Evolutionary conservation across 768 basidiomycete species (phyloP).

Genomic region (Podaxis sp.): DNA sequence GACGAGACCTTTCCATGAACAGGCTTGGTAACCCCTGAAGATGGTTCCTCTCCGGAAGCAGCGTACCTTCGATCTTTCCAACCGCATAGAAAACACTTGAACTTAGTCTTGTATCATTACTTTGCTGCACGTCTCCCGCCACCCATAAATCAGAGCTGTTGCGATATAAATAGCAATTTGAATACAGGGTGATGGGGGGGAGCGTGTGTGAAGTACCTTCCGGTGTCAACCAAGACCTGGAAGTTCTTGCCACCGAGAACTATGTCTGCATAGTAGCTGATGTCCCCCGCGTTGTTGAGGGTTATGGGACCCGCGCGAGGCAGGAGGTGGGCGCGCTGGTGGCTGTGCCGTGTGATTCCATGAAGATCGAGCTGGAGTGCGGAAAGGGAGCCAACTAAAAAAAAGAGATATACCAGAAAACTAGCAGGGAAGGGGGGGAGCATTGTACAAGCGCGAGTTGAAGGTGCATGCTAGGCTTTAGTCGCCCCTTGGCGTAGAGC

Average conservation of each 20-base stretch:
- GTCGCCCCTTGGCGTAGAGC: background rate
- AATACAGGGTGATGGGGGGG: background rate
- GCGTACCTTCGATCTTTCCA: constrained; percentile 48
- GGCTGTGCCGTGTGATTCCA: background rate
- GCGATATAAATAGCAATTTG: background rate
- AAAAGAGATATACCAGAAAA: background rate
- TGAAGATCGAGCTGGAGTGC: constrained; percentile 13
- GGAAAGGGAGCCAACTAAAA: constrained; percentile 15
- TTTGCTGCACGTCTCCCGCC: constrained; percentile 40
- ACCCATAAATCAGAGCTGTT: constrained; percentile 68
- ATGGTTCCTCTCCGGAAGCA: background rate
- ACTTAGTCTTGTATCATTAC: constrained; percentile 36
- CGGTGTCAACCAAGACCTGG: constrained; percentile 45
- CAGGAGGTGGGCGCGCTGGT: constrained; percentile 4
- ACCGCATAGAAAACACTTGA: constrained; percentile 53
- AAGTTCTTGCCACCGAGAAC: constrained; percentile 36
- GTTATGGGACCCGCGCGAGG: background rate
- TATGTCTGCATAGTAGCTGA: constrained; percentile 40
- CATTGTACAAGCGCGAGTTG: background rate
- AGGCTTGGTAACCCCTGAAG: background rate
- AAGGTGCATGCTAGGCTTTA: background rate
- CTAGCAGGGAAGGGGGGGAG: background rate
- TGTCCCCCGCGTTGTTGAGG: constrained; percentile 36
- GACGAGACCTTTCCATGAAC: constrained; percentile 37
- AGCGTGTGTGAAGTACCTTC: constrained; percentile 33